phyloP scores from a whole-genome alignment of 2,329 filamentous ascomycete species.

The Exophiala calicioides region DNA sequence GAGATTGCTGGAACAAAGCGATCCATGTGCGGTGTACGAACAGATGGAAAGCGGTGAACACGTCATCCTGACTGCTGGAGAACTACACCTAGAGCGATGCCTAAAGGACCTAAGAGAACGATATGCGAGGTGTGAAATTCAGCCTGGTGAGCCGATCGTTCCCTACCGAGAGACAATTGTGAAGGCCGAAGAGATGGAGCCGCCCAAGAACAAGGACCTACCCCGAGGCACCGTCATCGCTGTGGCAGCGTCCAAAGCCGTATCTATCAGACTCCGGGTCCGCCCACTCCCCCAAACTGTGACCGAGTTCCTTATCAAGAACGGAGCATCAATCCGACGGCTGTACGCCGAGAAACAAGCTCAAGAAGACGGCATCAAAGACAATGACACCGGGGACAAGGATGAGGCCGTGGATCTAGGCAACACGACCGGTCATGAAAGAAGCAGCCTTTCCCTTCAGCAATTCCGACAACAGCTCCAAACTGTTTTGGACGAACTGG shows the following conservation, averaged over 20 bases:
- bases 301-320: constrained; percentile 82
- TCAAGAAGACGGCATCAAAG: constrained; percentile 43
- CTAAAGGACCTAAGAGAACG: constrained; percentile 89
- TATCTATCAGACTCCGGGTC: constrained; percentile 74
- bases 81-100: constrained; percentile 90
- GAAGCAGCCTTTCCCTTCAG: constrained; percentile 65
- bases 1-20: constrained; percentile 84
- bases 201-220: constrained; percentile 79
- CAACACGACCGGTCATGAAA: constrained; percentile 57
- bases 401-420: constrained; percentile 44
- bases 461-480: constrained; percentile 78
- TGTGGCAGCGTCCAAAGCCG: constrained; percentile 80
- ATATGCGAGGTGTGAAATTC: constrained; percentile 91
- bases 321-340: constrained; percentile 74
- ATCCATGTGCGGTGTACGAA: constrained; percentile 94
- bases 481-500: constrained; percentile 67
- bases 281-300: constrained; percentile 75
- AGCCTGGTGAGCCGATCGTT: constrained; percentile 90
- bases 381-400: constrained; percentile 40
- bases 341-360: constrained; percentile 71
- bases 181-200: constrained; percentile 84
- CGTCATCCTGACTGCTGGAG: constrained; percentile 89
- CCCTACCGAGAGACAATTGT: constrained; percentile 94
- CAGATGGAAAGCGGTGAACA: constrained; percentile 92
- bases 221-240: constrained; percentile 78